Base-by-base conservation (phyloP, 441 rosid species). In the Theobroma grandiflorum region DNA sequence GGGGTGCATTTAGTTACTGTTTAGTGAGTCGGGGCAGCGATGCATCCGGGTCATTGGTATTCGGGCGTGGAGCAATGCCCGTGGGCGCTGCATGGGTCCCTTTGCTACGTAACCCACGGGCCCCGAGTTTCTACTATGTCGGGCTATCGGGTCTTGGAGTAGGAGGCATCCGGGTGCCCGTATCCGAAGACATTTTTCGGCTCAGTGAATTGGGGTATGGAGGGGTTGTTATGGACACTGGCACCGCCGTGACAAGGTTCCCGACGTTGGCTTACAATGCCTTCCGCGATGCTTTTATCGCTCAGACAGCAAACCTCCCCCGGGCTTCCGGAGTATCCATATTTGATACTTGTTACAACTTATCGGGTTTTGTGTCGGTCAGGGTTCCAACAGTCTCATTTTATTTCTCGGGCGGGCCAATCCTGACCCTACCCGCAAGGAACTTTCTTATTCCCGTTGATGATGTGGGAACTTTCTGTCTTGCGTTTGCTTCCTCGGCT, bases 211-310 rank as follows among this genome's bases (percentile, higher is more conserved):
- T 84, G 52, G 98, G 99, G 0, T 81, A 84, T 0, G 98, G 97
- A 0, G 99, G 99, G 0, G 99, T 95, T 10, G 99, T 97, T 3
- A 95, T 97, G 98, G 99, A 95, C 82, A 97, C 99, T 0, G 99
- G 99, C 9, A 97, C 99, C 0, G 98, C 99, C 1, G 99, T 97
- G 15, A 94, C 99, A 0, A 85, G 99, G 76, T 82, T 97, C 4
- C 99, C 99, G 0, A 77, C 88, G 12, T 72, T 9, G 2, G 99
- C 98, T 11, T 97, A 97, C 77, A 86, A 26, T 0, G 93, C 95
- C 0, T 93, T 97, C 40, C 90, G 99, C 0, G 93, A 95, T 33
- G 90, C 89, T 0, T 97, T 97, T 33, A 55, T 90, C 4, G 86
- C 82, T 0, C 93, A 94, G 79, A 93, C 99, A 0, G 81, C 84